These are phyloP conservation scores for Hypericum perforatum DNA, from an alignment of 345 rosid species.

Conservation along the genomic window DNA sequence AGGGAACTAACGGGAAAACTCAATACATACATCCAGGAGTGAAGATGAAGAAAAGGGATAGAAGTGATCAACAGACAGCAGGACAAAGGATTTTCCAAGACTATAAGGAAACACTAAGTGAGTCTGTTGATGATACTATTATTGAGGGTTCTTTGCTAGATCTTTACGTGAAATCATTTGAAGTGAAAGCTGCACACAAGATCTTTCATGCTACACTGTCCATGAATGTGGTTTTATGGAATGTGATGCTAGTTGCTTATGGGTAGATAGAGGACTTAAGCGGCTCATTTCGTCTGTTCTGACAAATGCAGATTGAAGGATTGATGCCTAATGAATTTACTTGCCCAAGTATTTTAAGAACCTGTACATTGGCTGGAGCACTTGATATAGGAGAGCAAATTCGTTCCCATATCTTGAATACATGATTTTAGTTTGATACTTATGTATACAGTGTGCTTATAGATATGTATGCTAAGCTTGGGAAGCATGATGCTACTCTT, in stretches of 20 bases:
- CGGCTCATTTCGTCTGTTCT: conserved; percentile 43
- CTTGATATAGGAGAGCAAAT: conserved; percentile 71
- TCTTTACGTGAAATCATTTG: conserved; percentile 69
- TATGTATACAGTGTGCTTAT: conserved; percentile 77
- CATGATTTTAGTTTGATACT: conserved; percentile 58
- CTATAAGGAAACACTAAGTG: too few species aligned
- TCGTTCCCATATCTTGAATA: conserved; percentile 57
- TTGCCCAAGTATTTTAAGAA: conserved; percentile 72
- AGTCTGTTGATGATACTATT: conserved; percentile 37
- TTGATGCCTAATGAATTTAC: conserved; percentile 64
- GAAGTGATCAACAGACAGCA: too few species aligned
- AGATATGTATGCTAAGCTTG: conserved; percentile 91
- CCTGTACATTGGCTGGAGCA: conserved; percentile 61
- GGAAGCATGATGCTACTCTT: conserved; percentile 47
- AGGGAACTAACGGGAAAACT: too few species aligned
- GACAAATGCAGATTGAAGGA: conserved; percentile 57
- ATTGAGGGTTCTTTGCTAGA: conserved; percentile 84
- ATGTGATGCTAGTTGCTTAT: conserved; percentile 79
- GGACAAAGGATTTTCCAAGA: too few species aligned
- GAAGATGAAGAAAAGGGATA: too few species aligned
- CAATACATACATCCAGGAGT: too few species aligned
- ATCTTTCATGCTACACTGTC: conserved; percentile 50
- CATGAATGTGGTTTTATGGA: conserved; percentile 78
- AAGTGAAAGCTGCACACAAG: conserved; percentile 43
- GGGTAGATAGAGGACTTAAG: conserved; percentile 53